These are phyloP conservation scores for Rhodotorula sp. DNA, from an alignment of 1,284 basidiomycete species.

Conservation along the genomic window DNA sequence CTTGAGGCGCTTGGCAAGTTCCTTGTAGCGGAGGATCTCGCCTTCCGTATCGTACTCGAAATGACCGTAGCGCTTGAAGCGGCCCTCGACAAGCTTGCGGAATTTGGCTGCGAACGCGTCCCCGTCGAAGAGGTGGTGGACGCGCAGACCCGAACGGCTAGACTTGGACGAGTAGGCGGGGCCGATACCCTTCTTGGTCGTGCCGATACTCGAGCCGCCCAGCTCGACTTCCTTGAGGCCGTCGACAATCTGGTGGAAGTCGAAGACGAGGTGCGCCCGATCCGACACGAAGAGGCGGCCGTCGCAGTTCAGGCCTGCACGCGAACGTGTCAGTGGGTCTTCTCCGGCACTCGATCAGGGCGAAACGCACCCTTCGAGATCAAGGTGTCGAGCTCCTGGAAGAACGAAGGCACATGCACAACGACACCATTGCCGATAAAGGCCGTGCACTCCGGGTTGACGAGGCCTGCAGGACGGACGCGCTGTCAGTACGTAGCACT, in stretches of 20 bases:
- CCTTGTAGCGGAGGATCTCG: constrained; percentile 88
- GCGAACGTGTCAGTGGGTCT: rapidly evolving
- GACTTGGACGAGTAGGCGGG: constrained; percentile 98
- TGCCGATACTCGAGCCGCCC: constrained; percentile 91
- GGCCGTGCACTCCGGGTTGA: constrained; percentile 82
- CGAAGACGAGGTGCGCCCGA: constrained; percentile 93
- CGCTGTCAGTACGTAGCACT: neutral
- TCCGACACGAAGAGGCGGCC: constrained; percentile 89
- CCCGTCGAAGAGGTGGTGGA: constrained; percentile 91
- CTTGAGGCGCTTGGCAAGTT: constrained; percentile 76
- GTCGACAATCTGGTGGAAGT: constrained; percentile 99
- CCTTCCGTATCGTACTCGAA: constrained; percentile 99
- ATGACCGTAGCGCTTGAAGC: constrained; percentile 96
- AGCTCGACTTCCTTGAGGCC: constrained; percentile 97
- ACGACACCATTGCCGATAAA: constrained; percentile 94
- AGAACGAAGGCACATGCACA: constrained; percentile 92
- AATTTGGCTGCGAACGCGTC: constrained; percentile 86
- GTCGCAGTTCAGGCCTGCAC: constrained; percentile 76
- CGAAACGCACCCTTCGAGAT: constrained; percentile 69
- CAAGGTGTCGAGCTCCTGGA: constrained; percentile 84
- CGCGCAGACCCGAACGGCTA: constrained; percentile 87
- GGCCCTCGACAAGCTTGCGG: constrained; percentile 90
- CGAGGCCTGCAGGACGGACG: constrained; percentile 61
- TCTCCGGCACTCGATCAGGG: no score
- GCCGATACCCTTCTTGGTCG: constrained; percentile 96